phyloP scores from a whole-genome alignment of 176 grass and related monocot genomes.

The Saccharum officinarum region DNA sequence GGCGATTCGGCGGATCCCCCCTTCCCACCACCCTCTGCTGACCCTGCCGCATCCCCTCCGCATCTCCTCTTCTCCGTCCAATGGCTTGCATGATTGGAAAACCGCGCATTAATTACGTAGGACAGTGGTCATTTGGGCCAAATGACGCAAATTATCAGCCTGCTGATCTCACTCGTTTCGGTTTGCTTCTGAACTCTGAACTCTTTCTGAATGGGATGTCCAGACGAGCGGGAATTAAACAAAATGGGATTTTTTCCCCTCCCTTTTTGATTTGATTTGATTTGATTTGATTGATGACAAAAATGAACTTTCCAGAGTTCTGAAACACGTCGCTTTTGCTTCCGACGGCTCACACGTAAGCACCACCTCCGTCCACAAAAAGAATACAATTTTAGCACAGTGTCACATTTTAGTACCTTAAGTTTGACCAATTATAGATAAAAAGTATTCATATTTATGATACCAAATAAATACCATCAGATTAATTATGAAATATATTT shows the following conservation, averaged over 20 bases:
- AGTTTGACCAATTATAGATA: no score
- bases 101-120: neutral
- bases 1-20: constrained; percentile 14
- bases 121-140: neutral
- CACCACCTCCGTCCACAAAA: no score
- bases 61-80: neutral
- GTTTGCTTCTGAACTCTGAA: neutral
- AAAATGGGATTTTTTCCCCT: neutral
- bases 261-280: no score
- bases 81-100: constrained; percentile 5
- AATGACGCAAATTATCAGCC: neutral
- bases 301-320: neutral
- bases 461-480: no score
- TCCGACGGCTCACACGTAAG: no score
- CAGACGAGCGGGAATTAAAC: neutral
- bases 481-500: no score
- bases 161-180: neutral
- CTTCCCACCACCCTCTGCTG: neutral
- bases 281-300: neutral
- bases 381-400: no score
- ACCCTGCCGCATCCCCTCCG: neutral
- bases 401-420: no score
- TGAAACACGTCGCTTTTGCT: neutral
- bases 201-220: neutral
- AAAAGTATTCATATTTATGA: no score